phyloP scores from a whole-genome alignment of 2,329 filamentous ascomycete species.

The Xylariaceae sp. region DNA sequence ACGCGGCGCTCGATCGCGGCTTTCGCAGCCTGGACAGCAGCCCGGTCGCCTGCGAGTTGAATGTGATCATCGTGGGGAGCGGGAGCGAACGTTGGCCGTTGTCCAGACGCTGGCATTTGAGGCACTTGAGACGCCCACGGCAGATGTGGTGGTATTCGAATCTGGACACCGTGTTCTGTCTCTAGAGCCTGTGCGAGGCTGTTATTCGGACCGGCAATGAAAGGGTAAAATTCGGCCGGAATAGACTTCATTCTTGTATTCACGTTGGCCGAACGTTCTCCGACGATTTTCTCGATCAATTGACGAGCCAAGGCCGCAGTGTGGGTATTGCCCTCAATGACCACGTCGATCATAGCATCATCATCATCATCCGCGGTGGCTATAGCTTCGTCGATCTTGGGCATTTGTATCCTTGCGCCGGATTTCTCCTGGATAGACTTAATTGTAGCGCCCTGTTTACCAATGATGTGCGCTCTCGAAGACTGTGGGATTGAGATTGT shows the following conservation, averaged over 20 bases:
- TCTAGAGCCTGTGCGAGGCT: conserved; percentile 71
- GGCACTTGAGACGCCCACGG: conserved; percentile 75
- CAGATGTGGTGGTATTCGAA: conserved; percentile 83
- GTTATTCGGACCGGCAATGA: conserved; percentile 84
- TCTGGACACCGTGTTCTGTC: conserved; percentile 74
- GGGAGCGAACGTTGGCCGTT: conserved; percentile 72
- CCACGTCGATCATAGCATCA: conserved; percentile 82
- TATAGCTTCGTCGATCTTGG: conserved; percentile 73
- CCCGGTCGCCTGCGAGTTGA: conserved; percentile 82
- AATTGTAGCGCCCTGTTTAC: conserved; percentile 87
- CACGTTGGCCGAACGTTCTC: conserved; percentile 81
- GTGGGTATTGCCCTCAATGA: conserved; percentile 89
- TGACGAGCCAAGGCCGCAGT: conserved; percentile 83
- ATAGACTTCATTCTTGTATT: conserved; percentile 83
- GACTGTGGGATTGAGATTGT: conserved; percentile 83
- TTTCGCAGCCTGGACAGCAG: conserved; percentile 78
- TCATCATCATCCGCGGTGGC: conserved; percentile 70
- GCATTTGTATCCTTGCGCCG: conserved; percentile 88
- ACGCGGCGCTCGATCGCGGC: conserved; percentile 81
- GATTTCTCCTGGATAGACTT: conserved; percentile 89
- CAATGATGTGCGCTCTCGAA: conserved; percentile 88
- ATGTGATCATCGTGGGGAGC: conserved; percentile 78
- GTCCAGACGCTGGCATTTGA: conserved; percentile 63
- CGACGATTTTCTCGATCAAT: conserved; percentile 85
- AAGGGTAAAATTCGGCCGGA: conserved; percentile 92